Base-by-base conservation (phyloP, 768 basidiomycete species). In the Auricularia auricula-judae region DNA sequence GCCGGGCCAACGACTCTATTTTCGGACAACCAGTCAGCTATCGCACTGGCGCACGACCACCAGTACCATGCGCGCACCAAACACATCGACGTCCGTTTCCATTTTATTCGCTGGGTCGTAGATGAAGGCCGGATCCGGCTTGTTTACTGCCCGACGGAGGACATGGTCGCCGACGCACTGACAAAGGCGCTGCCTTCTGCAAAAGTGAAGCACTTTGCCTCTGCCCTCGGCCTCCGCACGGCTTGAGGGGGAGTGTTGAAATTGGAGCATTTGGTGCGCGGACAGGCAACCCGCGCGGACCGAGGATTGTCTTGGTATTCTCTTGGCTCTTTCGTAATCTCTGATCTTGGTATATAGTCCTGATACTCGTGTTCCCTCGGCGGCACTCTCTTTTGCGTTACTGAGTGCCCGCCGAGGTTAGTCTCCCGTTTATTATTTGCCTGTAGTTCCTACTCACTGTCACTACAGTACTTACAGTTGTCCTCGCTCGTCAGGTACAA, bases 101-200 rank as follows among this genome's bases (percentile, higher is more conserved):
- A 80, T 63, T 77, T 74, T 67, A 74, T 80, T 61, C 72, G 73
- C 16, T 65, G 77, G 34, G 67, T 73, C 29, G 64, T 74, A 21
- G 59, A 66, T 0, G 67, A 70, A 12, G 62, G 66, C 7, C 63
- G 67, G 3, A 66, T 79, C 71, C 75, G 2, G 75, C 29, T 29
- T 29, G 29, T 29, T 1, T 29, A 29, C 29, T 29, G 29, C 29
- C 29, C 29, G 29, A 29, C 76, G 0, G 51, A 63, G 0, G 69
- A 76, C 39, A 78, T 76, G 65, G 60, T 71, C 11, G 76, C 79
- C 0, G 78, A 81, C 67, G 70, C 77, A 5, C 73, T 81, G 60
- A 81, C 77, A 0, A 80, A 81, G 65, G 64, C 71, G 1, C 70
- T 79, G 1, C 67, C 33, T 3, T 7, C 44, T 3, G 12, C 51